These are phyloP conservation scores for Kluyveromyces sp. DNA, from an alignment of 1,139 yeast genomes.

Conservation along the genomic window DNA sequence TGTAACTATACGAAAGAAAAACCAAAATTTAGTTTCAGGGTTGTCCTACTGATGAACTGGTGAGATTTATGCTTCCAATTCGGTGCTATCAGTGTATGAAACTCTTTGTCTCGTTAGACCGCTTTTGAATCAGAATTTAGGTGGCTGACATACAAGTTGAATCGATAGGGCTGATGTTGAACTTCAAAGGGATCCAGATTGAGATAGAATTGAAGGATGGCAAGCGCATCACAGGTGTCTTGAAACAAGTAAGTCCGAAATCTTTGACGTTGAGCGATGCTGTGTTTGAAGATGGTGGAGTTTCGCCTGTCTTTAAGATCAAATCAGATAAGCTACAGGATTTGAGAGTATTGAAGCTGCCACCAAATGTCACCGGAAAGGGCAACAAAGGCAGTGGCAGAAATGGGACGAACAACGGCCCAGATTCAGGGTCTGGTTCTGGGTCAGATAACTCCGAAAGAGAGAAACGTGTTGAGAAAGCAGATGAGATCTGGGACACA, in stretches of 20 bases:
- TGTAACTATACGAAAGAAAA: too few species aligned
- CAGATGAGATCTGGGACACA: conserved; percentile 43
- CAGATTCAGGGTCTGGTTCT: neutral
- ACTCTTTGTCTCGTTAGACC: neutral
- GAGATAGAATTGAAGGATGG: conserved; percentile 32
- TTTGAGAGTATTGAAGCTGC: conserved; percentile 33
- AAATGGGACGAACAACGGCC: neutral
- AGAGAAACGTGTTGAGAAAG: conserved; percentile 7
- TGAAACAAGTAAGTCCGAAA: conserved; percentile 29
- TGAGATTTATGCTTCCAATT: too few species aligned
- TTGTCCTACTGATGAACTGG: too few species aligned
- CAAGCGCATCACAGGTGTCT: conserved; percentile 28
- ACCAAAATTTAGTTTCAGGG: too few species aligned
- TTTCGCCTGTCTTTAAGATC: conserved; percentile 31
- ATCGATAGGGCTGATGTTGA: conserved; percentile 18
- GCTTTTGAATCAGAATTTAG: neutral
- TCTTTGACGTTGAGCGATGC: conserved; percentile 31
- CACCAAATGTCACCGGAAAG: conserved; percentile 14
- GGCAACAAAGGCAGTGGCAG: conserved; percentile 10
- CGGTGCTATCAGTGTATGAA: too few species aligned
- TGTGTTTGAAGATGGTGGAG: conserved; percentile 30
- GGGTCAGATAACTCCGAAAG: conserved; percentile 6
- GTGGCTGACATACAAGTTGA: neutral
- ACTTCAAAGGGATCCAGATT: conserved; percentile 30
- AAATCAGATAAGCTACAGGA: conserved; percentile 31